A percentile compares a stretch with the other conserved stretches of the same genome.
Evolutionary conservation across 1,139 yeast genomes (phyloP).

Genomic region (Torulaspora pretoriensis): DNA sequence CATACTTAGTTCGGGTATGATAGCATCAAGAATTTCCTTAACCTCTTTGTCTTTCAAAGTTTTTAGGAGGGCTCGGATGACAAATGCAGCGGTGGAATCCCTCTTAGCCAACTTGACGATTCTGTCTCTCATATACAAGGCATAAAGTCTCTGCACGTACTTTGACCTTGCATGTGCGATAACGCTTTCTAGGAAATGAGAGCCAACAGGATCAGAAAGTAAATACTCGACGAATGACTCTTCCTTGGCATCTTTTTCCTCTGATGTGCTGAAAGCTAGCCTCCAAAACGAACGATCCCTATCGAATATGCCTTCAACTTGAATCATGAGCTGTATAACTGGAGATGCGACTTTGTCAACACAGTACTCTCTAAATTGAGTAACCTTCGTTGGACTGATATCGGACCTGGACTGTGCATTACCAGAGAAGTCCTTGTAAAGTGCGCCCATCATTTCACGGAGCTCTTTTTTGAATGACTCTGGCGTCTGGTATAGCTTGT

Average conservation of each 20-base stretch:
- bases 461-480: slow-evolving; percentile 62
- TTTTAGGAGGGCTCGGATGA: slow-evolving; percentile 65
- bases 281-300: slow-evolving; percentile 68
- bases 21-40: slow-evolving; percentile 59
- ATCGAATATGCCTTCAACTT: slow-evolving; percentile 77
- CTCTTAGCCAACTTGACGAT: slow-evolving; percentile 69
- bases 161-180: slow-evolving; percentile 63
- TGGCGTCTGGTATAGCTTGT: slow-evolving; percentile 68
- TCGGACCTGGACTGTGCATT: slow-evolving; percentile 31
- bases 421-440: slow-evolving; percentile 42
- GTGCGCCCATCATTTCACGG: slow-evolving; percentile 42
- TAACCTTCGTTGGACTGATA: slow-evolving; percentile 34
- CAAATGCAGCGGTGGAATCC: slow-evolving; percentile 76
- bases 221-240: slow-evolving; percentile 80
- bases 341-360: slow-evolving; percentile 84
- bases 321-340: slow-evolving; percentile 72
- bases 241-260: slow-evolving; percentile 57
- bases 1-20: slow-evolving; percentile 63
- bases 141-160: slow-evolving; percentile 66
- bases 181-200: slow-evolving; percentile 78
- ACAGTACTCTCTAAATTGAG: slow-evolving; percentile 62
- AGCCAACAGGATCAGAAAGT: slow-evolving; percentile 82
- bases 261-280: slow-evolving; percentile 41
- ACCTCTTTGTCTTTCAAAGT: slow-evolving; percentile 59
- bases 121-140: slow-evolving; percentile 68